Conservation (phyloP, 2,329 filamentous ascomycete species). For the Colletotrichum gigasporum region DNA sequence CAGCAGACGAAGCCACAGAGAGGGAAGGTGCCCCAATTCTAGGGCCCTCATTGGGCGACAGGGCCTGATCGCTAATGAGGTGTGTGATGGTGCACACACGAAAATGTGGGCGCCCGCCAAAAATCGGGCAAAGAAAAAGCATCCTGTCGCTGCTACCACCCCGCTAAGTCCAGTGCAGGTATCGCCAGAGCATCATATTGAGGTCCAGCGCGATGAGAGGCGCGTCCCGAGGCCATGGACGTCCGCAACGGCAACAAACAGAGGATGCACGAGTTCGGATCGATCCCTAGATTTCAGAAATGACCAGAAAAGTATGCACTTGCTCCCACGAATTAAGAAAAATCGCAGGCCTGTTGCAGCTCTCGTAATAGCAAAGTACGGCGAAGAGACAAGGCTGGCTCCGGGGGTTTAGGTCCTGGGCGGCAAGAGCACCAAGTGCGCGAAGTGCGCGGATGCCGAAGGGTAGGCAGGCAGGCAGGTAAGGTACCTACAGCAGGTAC, state of each 20-base stretch:
- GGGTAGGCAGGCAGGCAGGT: not conserved
- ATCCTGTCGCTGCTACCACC: constrained; percentile 37
- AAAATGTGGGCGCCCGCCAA: constrained; percentile 25
- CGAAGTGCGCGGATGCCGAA: constrained; percentile 14
- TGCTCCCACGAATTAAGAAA: not conserved
- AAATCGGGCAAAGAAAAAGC: not conserved
- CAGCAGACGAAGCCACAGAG: not conserved
- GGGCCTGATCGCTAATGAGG: constrained; percentile 17
- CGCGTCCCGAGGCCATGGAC: not conserved
- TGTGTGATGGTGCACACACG: constrained; percentile 2
- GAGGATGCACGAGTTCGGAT: constrained; percentile 7
- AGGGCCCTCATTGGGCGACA: constrained; percentile 28
- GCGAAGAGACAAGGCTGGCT: constrained; percentile 1
- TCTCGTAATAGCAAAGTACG: constrained; percentile 21
- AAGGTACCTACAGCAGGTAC: constrained; percentile 14
- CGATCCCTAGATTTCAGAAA: not conserved
- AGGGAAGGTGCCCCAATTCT: constrained; percentile 3
- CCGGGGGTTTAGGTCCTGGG: constrained; percentile 3
- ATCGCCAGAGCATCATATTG: constrained; percentile 25
- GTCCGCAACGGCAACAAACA: constrained; percentile 11
- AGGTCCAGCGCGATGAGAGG: not conserved
- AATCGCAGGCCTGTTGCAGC: not conserved
- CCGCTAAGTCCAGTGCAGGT: constrained; percentile 33
- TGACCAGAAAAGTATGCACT: not conserved
- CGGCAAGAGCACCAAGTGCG: not conserved